Evolutionary conservation across 23 red algal genomes (phyloP), one percentile per base, ranked within the genome.

Genomic region (Agarophyton chilense): DNA sequence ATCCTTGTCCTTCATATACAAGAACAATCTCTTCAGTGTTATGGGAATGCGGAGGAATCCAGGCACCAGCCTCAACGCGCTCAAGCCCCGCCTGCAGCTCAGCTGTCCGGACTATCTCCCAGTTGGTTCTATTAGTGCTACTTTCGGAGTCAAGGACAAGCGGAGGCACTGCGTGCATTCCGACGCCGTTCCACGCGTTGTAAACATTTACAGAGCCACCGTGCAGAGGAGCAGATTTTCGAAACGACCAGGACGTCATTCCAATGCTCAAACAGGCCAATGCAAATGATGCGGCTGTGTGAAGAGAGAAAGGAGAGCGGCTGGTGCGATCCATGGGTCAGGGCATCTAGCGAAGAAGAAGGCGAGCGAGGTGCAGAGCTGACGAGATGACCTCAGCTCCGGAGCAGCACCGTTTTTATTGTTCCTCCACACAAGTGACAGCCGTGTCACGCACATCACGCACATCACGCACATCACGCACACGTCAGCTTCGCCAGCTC

Each of bases 401-500:
- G n/a, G n/a, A n/a, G n/a, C n/a, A n/a, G n/a, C 16, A 4, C 16
- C 12, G 52, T 4, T 55, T 22, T 55, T 55, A 22, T 4, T 22
- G 52, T 11, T 55, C 9, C 3, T 55, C 16, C 11, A 17, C 6
- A 14, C 60, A 18, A 33, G 60, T 33, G 16, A 8, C n/a, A 28
- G 2, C 22, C 22, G 55, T 25, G 55, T 58, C n/a, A 58, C 55
- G 55, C n/a, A n/a, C n/a, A n/a, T 28, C 55, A 58, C 55, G 55
- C 17, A 2, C 2, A 11, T 58, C 55, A 58, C 55, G 21, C 55
- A 25, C 55, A 25, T 65, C 60, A 65, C 32, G 29, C 60, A 29
- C 10, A 3, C 4, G 40, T 74, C 43, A 74, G 68, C n/a, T 74
- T 74, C 10, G 75, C 79, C 51, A 99, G 55, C 60, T 95, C 90